Conservation (phyloP, 352 stramenopile species). For the Globisporangium acanthophoron region DNA sequence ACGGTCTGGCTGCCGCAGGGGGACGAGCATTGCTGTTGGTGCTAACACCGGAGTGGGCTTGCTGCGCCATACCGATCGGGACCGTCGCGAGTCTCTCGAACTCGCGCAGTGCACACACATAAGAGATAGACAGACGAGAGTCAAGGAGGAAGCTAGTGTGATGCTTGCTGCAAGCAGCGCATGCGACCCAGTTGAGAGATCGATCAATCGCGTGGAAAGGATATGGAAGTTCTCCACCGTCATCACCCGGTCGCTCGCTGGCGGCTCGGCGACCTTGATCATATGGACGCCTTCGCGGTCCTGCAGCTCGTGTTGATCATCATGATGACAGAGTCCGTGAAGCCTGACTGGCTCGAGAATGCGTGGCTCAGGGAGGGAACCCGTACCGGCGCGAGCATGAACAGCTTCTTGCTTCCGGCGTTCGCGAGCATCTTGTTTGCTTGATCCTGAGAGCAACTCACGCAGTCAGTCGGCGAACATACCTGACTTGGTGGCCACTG, state of each 20-base stretch:
- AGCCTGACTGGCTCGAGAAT: neutral
- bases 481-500: neutral
- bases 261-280: slow-evolving; percentile 45
- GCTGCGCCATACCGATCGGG: slow-evolving; percentile 27
- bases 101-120: slow-evolving; percentile 42
- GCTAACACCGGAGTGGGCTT: neutral
- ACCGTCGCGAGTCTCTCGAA: slow-evolving; percentile 66
- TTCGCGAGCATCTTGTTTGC: slow-evolving; percentile 67
- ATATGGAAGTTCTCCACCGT: slow-evolving; percentile 79
- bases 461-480: neutral
- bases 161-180: neutral
- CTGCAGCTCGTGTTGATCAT: slow-evolving; percentile 12
- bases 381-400: slow-evolving; percentile 37
- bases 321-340: neutral
- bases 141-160: slow-evolving; percentile 32
- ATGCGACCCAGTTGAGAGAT: neutral
- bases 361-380: too few species aligned
- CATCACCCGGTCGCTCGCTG: slow-evolving; percentile 37
- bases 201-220: slow-evolving; percentile 15
- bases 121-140: slow-evolving; percentile 1
- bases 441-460: slow-evolving; percentile 33
- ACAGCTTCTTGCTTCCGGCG: slow-evolving; percentile 39
- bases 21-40: neutral
- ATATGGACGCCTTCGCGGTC: slow-evolving; percentile 67
- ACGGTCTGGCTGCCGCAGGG: neutral